These are phyloP conservation scores for Pseudopithomyces chartarum DNA, from an alignment of 2,329 filamentous ascomycete genomes.

Conservation along the genomic window DNA sequence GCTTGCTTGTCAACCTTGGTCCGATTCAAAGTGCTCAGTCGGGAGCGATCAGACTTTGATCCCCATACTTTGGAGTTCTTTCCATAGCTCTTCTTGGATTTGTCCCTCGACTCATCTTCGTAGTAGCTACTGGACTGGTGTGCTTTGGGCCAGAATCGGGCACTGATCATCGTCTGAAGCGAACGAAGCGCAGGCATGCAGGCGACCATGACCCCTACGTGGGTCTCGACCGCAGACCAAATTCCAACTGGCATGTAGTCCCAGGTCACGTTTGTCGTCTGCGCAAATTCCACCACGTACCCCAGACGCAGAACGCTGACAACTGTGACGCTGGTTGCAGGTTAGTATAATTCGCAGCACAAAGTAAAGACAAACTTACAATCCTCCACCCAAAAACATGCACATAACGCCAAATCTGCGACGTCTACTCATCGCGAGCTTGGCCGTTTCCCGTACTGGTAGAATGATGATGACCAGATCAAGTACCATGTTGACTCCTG, in stretches of 20 bases:
- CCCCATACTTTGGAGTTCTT: no score
- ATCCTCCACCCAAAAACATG: constrained; percentile 45
- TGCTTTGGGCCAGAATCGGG: no score
- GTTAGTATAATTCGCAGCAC: not conserved
- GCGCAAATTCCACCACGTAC: constrained; percentile 50
- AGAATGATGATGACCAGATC: constrained; percentile 37
- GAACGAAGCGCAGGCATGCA: constrained; percentile 29
- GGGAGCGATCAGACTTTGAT: no score
- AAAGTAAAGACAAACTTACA: constrained; percentile 36
- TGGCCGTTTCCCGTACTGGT: constrained; percentile 35
- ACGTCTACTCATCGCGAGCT: constrained; percentile 31
- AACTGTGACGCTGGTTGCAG: constrained; percentile 45
- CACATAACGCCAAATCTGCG: constrained; percentile 41
- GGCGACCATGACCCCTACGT: constrained; percentile 31
- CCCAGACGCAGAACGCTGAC: constrained; percentile 51
- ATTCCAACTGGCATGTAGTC: constrained; percentile 32
- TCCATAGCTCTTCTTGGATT: no score
- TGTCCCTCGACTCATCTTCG: no score
- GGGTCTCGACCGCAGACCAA: constrained; percentile 31
- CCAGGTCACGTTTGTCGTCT: constrained; percentile 47
- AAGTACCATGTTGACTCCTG: constrained; percentile 38
- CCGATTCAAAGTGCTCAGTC: no score
- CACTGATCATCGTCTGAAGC: constrained; percentile 11
- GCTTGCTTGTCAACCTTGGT: no score
- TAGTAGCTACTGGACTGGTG: no score